Conservation (phyloP, 73 alveolate genomes). For the Stentor coeruleus region DNA sequence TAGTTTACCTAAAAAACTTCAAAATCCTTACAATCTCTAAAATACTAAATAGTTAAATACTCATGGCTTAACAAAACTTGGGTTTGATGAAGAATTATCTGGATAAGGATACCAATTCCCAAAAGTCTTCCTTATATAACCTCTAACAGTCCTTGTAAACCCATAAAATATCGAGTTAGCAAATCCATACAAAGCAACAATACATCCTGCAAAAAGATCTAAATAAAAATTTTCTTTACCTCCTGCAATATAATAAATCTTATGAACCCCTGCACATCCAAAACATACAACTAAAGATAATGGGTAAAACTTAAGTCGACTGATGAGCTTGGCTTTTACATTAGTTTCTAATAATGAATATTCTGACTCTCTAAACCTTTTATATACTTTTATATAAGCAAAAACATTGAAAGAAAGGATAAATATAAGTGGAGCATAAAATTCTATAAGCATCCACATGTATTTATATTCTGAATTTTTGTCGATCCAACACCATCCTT, state of each 20-base stretch:
- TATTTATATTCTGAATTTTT: neutral
- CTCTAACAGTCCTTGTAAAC: neutral
- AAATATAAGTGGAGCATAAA: neutral
- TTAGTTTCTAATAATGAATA: neutral
- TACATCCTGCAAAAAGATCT: neutral
- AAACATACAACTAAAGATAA: neutral
- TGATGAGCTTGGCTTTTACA: neutral
- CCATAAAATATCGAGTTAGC: neutral
- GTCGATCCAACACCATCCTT: neutral
- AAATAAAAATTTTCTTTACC: neutral
- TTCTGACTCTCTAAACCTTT: neutral
- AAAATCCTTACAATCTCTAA: too few species aligned
- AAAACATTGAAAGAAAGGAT: neutral
- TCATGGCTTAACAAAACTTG: too few species aligned
- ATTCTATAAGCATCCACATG: neutral
- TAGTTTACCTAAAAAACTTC: too few species aligned
- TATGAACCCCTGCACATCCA: neutral
- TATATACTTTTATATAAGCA: neutral
- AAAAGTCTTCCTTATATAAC: neutral
- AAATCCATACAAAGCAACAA: neutral
- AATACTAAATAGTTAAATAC: too few species aligned
- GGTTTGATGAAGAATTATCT: too few species aligned
- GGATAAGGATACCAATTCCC: too few species aligned
- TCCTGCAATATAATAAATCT: neutral
- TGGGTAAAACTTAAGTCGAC: neutral